A percentile compares a stretch with the other conserved stretches of the same genome.
phyloP scores from a whole-genome alignment of 257 asterid genomes.

The Przewalskia tangutica region DNA sequence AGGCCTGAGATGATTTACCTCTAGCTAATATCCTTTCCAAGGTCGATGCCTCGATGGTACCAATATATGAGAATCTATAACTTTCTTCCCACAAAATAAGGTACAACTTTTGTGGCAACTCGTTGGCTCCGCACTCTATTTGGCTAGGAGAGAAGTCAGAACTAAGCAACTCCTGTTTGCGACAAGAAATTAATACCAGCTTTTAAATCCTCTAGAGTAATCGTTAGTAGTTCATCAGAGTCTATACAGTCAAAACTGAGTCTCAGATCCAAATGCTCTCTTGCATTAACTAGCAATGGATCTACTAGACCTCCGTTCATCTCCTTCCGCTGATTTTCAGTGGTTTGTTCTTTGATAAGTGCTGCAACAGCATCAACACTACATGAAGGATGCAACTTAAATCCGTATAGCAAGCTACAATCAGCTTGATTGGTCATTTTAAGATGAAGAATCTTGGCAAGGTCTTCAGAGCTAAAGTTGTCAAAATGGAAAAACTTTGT shows the following conservation, averaged over 20 bases:
- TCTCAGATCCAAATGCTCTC: conserved; percentile 80
- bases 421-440: conserved; percentile 52
- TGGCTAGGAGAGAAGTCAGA: background rate
- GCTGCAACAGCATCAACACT: conserved; percentile 46
- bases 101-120: background rate
- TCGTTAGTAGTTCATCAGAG: conserved; percentile 51
- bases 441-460: conserved; percentile 64
- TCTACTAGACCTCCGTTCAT: conserved; percentile 87
- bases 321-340: conserved; percentile 66
- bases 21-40: conserved; percentile 1
- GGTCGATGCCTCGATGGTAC: background rate
- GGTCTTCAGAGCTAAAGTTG: conserved; percentile 59
- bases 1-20: background rate
- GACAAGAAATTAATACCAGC: conserved; percentile 52
- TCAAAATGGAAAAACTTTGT: conserved; percentile 80
- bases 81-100: background rate
- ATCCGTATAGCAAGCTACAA: conserved; percentile 52
- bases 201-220: conserved; percentile 62
- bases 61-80: background rate
- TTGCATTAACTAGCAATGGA: conserved; percentile 69
- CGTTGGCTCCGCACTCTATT: background rate
- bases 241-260: conserved; percentile 59
- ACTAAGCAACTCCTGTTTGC: conserved; percentile 21
- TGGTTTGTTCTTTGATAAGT: conserved; percentile 47
- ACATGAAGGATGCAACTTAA: conserved; percentile 61